Conservation (phyloP, 306 rosid species). For the Rosa persica region DNA sequence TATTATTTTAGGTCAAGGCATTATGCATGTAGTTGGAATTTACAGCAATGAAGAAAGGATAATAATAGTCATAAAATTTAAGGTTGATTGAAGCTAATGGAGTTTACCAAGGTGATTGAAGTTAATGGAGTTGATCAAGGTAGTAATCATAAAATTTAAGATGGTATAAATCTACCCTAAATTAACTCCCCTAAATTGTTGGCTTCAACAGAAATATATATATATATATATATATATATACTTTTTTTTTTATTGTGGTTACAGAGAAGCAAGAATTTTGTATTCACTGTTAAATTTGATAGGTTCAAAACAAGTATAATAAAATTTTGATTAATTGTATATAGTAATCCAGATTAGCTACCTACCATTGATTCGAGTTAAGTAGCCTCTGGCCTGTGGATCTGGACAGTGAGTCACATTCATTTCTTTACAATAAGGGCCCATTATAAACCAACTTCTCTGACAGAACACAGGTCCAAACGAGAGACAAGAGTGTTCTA, state of each 20-base stretch:
- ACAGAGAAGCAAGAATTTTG: background rate
- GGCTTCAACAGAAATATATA: background rate
- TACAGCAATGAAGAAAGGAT: no score
- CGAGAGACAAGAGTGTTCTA: conserved; percentile 31
- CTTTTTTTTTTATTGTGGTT: background rate
- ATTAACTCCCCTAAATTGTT: background rate
- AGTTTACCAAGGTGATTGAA: background rate
- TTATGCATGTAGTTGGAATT: no score
- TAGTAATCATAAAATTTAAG: background rate
- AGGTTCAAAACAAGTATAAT: background rate
- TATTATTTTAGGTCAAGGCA: no score
- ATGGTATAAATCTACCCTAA: background rate
- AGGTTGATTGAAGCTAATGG: no score
- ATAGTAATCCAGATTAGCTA: background rate
- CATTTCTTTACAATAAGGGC: background rate
- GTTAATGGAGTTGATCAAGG: background rate
- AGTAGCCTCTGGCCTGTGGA: conserved; percentile 4
- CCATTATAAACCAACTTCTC: background rate
- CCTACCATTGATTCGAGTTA: background rate
- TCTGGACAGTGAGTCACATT: background rate
- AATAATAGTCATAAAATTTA: no score
- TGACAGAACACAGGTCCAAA: background rate
- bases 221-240: no score
- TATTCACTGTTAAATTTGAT: background rate
- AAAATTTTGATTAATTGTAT: no score